Evolutionary conservation across 495 filamentous ascomycete species (phyloP).

Genomic region (Hypoxylon perforatum): DNA sequence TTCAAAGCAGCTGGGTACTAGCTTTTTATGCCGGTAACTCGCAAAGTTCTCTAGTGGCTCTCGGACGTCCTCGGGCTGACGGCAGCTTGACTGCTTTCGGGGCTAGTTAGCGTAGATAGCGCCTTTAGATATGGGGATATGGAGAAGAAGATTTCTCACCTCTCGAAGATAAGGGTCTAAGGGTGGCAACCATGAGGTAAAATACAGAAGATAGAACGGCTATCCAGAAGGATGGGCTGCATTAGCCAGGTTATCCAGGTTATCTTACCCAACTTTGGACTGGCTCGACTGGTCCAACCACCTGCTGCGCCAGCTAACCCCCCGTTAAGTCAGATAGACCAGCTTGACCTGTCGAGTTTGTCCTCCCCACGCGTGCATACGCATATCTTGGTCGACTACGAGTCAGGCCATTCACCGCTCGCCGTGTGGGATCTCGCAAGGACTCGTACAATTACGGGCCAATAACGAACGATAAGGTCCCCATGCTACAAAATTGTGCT

Average conservation of each 20-base stretch:
- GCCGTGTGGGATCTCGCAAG: conserved; percentile 19
- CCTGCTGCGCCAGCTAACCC: neutral
- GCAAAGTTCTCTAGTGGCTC: conserved; percentile 6
- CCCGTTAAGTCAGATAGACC: conserved; percentile 1
- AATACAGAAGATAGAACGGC: neutral
- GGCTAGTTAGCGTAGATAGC: conserved; percentile 20
- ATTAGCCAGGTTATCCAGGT: conserved; percentile 14
- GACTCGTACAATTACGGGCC: conserved; percentile 6
- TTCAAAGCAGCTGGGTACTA: neutral
- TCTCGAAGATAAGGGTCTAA: conserved; percentile 18
- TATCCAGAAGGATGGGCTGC: neutral
- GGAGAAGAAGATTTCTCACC: conserved; percentile 10
- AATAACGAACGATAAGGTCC: conserved; percentile 21
- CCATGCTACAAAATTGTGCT: conserved; percentile 16
- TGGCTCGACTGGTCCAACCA: conserved; percentile 16
- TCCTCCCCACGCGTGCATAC: conserved; percentile 13
- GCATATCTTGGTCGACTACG: conserved; percentile 9
- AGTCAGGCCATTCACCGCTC: conserved; percentile 42
- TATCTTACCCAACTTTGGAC: conserved; percentile 30
- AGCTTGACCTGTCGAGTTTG: neutral
- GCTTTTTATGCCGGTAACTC: neutral
- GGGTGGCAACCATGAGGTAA: conserved; percentile 9
- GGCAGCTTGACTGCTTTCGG: conserved; percentile 18
- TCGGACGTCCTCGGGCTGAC: conserved; percentile 22
- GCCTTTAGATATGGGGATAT: conserved; percentile 1